phyloP scores from a whole-genome alignment of 495 filamentous ascomycete genomes.

The Hypoxylon fragiforme region DNA sequence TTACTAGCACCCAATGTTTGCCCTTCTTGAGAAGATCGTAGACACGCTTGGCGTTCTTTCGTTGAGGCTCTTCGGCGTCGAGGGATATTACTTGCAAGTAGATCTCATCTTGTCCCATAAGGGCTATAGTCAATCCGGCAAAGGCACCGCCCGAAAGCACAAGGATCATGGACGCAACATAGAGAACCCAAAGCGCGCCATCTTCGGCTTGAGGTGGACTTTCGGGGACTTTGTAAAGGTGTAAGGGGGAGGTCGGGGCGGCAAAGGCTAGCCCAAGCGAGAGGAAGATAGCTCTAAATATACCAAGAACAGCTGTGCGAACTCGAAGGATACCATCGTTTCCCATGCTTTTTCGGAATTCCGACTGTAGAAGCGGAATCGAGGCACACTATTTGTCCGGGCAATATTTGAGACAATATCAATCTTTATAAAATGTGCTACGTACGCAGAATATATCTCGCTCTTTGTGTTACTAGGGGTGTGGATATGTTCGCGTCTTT shows the following conservation, averaged over 20 bases:
- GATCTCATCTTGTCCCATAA: slow-evolving; percentile 91
- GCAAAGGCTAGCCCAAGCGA: slow-evolving; percentile 43
- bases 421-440: background rate
- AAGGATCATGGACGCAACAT: slow-evolving; percentile 54
- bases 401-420: background rate
- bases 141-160: slow-evolving; percentile 92
- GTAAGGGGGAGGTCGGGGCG: slow-evolving; percentile 31
- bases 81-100: slow-evolving; percentile 97
- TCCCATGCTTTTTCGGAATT: slow-evolving; percentile 20
- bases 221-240: slow-evolving; percentile 30
- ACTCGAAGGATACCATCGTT: slow-evolving; percentile 43
- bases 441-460: too few species aligned
- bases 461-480: background rate
- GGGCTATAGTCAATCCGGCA: slow-evolving; percentile 90
- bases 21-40: slow-evolving; percentile 79
- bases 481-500: background rate
- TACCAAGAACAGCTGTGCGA: slow-evolving; percentile 44
- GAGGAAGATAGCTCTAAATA: slow-evolving; percentile 44
- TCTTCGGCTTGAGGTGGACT: slow-evolving; percentile 45
- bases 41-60: slow-evolving; percentile 80
- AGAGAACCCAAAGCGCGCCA: slow-evolving; percentile 50
- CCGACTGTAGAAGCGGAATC: background rate
- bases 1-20: slow-evolving; percentile 99
- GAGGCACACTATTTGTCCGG: background rate
- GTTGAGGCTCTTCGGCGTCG: slow-evolving; percentile 64